Evolutionary conservation across 2,329 filamentous ascomycete genomes (phyloP), one percentile per base, ranked within the genome.

Genomic region (Fusarium brachygibbosum): DNA sequence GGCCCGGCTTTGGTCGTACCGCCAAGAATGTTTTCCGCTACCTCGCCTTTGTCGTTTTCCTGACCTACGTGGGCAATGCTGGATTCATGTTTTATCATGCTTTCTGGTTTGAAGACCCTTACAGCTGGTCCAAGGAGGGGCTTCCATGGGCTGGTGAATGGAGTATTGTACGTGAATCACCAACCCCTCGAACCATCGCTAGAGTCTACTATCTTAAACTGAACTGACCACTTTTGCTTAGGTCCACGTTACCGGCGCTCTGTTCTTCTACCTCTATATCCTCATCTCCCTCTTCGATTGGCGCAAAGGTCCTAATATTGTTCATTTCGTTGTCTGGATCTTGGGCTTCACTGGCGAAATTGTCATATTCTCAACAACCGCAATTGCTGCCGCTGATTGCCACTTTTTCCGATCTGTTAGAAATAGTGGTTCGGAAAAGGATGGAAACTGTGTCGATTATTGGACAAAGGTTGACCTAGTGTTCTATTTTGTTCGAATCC

Each of bases 261-360:
- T 94, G 70, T 97, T 97, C 83, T 89, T 96, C 68, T 96, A 97
- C 82, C 86, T 92, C 50, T 90, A 97, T 71, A 87, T 97, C 70
- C 86, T 97, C 70, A 91, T 98, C 75, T 94, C 94, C 31, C 87
- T 98, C 59, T 85, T 97, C 74, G 94, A 98, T 79, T 92, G 91
- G 76, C 89, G 88, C 66, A 90, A 93, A 34, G 92, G 92, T 14
- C 96, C 96, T 1, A 94, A 91, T 50, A 83, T 90, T 46, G 90
- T 93, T 54, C 94, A 98, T 79, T 87, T 95, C 58, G 80, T 91
- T 46, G 90, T 93, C 73, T 99, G 96, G 96, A 78, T 85, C 41
- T 80, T 93, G 42, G 90, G 90, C 28, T 78, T 93, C n/a, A 79
- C 87, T 28, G 86, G 93, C 66, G 96, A 99, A 79, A 73, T 91